Conservation (phyloP, 2,329 filamentous ascomycete genomes). For the Ascosphaera aggregata region DNA sequence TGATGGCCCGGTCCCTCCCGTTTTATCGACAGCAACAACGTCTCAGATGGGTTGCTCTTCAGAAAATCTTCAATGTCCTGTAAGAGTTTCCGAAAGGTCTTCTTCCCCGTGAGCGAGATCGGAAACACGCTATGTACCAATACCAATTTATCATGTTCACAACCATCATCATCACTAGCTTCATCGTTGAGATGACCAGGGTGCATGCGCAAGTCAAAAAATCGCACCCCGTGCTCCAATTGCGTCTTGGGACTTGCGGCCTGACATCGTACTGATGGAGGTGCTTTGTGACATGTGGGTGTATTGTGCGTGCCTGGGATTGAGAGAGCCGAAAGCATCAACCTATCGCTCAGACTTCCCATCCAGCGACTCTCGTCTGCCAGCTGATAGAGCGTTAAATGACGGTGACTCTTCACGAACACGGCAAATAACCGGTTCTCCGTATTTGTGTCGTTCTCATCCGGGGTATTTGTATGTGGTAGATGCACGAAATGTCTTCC, state of each 20-base stretch:
- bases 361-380: constrained; percentile 58
- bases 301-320: constrained; percentile 95
- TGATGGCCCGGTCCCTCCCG: constrained; percentile 66
- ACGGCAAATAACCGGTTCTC: constrained; percentile 39
- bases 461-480: constrained; percentile 35
- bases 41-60: constrained; percentile 53
- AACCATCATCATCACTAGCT: too few species aligned
- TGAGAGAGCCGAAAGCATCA: constrained; percentile 55
- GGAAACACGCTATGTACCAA: constrained; percentile 86
- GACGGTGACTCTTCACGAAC: constrained; percentile 32
- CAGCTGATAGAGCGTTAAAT: constrained; percentile 44
- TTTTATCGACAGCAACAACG: constrained; percentile 70
- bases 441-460: constrained; percentile 33
- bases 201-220: constrained; percentile 76
- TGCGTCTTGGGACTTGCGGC: constrained; percentile 54
- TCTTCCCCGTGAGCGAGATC: constrained; percentile 57
- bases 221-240: constrained; percentile 73
- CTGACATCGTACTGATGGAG: constrained; percentile 88
- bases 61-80: constrained; percentile 52
- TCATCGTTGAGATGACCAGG: constrained; percentile 32
- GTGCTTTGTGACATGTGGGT: constrained; percentile 58
- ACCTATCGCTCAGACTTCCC: constrained; percentile 45
- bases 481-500: constrained; percentile 48
- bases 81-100: constrained; percentile 54
- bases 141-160: constrained; percentile 42